Percentiles rank a stretch among this genome's conserved stretches.
Evolutionary conservation across 495 filamentous ascomycete species (phyloP).

Genomic region (Hyphodiscus hymeniophilus): DNA sequence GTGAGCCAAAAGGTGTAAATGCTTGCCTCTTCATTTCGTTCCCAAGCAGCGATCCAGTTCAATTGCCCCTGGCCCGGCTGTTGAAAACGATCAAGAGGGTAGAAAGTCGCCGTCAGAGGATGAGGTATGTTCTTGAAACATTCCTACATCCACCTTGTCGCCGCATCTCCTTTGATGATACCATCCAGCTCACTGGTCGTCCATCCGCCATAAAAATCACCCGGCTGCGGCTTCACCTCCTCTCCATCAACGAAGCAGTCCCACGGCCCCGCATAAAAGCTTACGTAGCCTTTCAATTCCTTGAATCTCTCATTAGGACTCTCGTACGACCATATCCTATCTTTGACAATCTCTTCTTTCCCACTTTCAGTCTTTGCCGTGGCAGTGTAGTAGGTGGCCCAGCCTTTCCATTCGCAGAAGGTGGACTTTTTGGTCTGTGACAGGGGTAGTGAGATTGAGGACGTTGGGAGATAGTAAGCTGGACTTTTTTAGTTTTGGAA

Average conservation of each 20-base stretch:
- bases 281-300: conserved; percentile 40
- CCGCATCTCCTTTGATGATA: conserved; percentile 42
- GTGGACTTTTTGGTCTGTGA: conserved; percentile 33
- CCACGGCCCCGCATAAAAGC: conserved; percentile 48
- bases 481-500: neutral
- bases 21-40: too few species aligned
- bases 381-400: conserved; percentile 42
- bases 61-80: too few species aligned
- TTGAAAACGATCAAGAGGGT: too few species aligned
- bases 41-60: too few species aligned
- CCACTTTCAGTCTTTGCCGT: neutral
- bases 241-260: conserved; percentile 55
- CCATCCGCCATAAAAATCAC: conserved; percentile 54
- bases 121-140: too few species aligned
- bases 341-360: conserved; percentile 28
- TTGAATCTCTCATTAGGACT: conserved; percentile 38
- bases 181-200: conserved; percentile 48
- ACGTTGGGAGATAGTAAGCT: conserved; percentile 50
- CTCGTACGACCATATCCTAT: conserved; percentile 48
- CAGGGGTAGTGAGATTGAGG: conserved; percentile 33
- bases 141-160: conserved; percentile 30
- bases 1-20: too few species aligned
- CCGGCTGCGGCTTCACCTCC: conserved; percentile 44
- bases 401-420: conserved; percentile 50
- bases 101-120: too few species aligned